phyloP scores from a whole-genome alignment of 2,329 filamentous ascomycete species.

The Fusarium sororula region DNA sequence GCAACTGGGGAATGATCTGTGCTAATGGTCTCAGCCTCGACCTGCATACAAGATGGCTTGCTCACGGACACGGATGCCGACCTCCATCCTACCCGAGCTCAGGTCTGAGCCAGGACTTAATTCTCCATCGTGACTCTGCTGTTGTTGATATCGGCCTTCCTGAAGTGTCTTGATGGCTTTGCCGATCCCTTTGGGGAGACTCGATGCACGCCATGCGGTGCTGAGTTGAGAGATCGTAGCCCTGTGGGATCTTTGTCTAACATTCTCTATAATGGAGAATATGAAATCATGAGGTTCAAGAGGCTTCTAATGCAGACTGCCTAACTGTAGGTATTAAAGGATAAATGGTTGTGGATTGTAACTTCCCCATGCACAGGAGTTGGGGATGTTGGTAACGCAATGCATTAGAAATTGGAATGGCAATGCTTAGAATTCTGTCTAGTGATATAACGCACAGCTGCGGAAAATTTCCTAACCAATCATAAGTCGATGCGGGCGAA shows the following conservation, averaged over 20 bases:
- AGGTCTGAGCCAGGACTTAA: not conserved
- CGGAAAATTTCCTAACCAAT: fast-evolving
- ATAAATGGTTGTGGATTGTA: not conserved
- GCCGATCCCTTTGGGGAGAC: no score
- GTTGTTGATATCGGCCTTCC: fast-evolving
- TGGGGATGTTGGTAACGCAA: fast-evolving
- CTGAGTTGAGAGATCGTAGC: no score
- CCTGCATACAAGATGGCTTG: not conserved
- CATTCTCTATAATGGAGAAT: not conserved
- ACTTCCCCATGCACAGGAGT: no score
- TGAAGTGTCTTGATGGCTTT: no score
- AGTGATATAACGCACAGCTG: fast-evolving
- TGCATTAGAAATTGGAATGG: no score
- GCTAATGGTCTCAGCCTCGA: not conserved
- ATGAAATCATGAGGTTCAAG: fast-evolving
- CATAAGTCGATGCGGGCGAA: conserved; percentile 6
- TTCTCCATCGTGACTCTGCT: not conserved
- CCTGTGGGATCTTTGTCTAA: no score
- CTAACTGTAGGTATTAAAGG: fast-evolving
- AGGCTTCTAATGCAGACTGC: fast-evolving
- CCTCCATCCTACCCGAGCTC: not conserved
- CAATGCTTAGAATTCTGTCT: fast-evolving
- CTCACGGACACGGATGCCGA: not conserved
- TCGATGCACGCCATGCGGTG: not conserved
- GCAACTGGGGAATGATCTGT: not conserved